Percentiles rank a stretch among this genome's conserved stretches.
These are phyloP conservation scores for Macrotyloma uniflorum DNA, from an alignment of 306 rosid genomes.

Conservation along the genomic window DNA sequence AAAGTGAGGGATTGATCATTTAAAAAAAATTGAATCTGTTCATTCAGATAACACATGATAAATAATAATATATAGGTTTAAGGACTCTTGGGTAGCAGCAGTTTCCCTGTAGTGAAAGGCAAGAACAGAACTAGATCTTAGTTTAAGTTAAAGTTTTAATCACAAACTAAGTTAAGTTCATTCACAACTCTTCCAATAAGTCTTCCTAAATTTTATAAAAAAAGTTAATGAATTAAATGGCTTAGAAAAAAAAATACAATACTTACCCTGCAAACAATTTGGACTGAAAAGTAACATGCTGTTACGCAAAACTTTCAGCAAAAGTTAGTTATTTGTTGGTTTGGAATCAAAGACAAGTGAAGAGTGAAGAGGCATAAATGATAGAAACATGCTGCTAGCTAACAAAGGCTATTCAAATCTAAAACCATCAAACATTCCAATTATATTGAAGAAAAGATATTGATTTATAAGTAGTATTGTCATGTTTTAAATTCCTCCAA, in stretches of 20 bases:
- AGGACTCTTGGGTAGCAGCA: background rate
- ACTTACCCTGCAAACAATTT: too few relatives aligned
- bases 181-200: background rate
- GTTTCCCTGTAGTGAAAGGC: constrained; percentile 2
- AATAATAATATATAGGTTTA: background rate
- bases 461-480: background rate
- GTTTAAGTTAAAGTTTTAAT: background rate
- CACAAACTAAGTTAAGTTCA: background rate
- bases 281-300: background rate
- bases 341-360: background rate
- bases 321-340: background rate
- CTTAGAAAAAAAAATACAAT: too few relatives aligned
- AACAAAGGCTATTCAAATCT: background rate
- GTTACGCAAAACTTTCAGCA: background rate
- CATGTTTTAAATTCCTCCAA: background rate
- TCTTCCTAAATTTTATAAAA: too few relatives aligned
- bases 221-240: too few relatives aligned
- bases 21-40: background rate
- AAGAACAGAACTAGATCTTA: background rate
- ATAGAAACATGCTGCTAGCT: background rate
- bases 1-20: background rate
- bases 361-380: background rate
- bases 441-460: constrained; percentile 6
- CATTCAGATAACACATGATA: background rate
- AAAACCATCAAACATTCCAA: background rate